phyloP scores from a whole-genome alignment of 2,329 filamentous ascomycete genomes.

The Purpureocillium lavendulum region DNA sequence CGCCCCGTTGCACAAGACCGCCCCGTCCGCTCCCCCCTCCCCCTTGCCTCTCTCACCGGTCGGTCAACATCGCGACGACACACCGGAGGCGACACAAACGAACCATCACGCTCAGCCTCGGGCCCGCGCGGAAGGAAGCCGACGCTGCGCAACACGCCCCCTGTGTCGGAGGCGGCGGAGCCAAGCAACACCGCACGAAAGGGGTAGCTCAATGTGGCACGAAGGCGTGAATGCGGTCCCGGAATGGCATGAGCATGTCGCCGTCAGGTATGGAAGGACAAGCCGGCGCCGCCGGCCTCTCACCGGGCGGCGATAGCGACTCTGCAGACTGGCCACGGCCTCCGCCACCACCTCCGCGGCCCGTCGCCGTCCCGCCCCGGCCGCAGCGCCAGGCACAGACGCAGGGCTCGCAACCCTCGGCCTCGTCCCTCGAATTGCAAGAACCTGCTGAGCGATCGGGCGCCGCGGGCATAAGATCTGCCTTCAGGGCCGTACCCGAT shows the following conservation, averaged over 20 bases:
- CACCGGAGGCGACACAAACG: background rate
- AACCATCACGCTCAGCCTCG: too few species aligned
- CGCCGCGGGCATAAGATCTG: conserved; percentile 24
- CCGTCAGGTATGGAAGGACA: conserved; percentile 38
- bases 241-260: conserved; percentile 36
- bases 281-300: conserved; percentile 14
- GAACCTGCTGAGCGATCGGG: conserved; percentile 19
- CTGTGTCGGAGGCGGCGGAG: background rate
- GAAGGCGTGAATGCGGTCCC: conserved; percentile 26
- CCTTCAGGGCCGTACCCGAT: conserved; percentile 19
- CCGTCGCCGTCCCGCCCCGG: conserved; percentile 16
- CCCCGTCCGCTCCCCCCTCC: too few species aligned
- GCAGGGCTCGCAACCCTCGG: background rate
- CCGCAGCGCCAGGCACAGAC: conserved; percentile 8
- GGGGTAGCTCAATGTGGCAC: conserved; percentile 18
- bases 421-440: background rate
- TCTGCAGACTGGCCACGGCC: conserved; percentile 19
- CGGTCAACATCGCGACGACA: background rate
- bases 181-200: background rate
- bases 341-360: conserved; percentile 20
- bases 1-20: too few species aligned
- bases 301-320: conserved; percentile 27
- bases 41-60: too few species aligned
- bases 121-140: background rate
- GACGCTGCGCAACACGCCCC: background rate